Base-by-base conservation (phyloP, 257 asterid species). In the Coffea eugenioides region DNA sequence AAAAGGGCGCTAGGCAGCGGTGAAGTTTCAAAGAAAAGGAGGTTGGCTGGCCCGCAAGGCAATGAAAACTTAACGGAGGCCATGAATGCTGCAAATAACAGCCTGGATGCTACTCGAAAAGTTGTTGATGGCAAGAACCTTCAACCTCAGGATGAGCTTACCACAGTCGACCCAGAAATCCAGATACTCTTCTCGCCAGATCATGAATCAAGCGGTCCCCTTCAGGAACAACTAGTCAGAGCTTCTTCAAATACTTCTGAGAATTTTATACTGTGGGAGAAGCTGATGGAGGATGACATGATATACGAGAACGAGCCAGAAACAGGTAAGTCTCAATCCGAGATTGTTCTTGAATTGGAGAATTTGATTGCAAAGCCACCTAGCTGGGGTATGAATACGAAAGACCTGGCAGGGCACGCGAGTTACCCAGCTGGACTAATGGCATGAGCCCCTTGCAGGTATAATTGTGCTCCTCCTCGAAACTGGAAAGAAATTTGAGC, bases 261-360 rank as follows among this genome's bases (percentile, higher is more conserved):
- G 87, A 92, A 74, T 62, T 95, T 91, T 61, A 91, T 95, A 15
- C 72, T 95, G 79, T 95, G 98, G 98, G 99, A 95, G 85, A 93
- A 95, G 84, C 85, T 93, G 0, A 88, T 95, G 93, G 98, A 93
- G 54, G 99, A 95, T 76, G 95, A 92, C 75, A 85, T 95, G 97
- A 92, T 95, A 12, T 93, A 90, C 9, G 99, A 91, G 72, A 92
- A 84, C 6, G 90, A 61, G 12, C 68, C 76, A 49, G 87, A 78
- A 21, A 83, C n/a, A 0, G 76, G 66, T 8, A 76, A 80, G 67
- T 70, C 86, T 18, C 90, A 89, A 14, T 78, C 80, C 18, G 93
- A 87, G 49, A 76, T 87, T 20, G 83, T 84, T 36, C 83, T 81
- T 10, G 96, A 89, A 56, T 51, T 86, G 77, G 92, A 90, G 85